Evolutionary conservation across 2,329 filamentous ascomycete species (phyloP), one percentile per base, ranked within the genome.

Genomic region (Periconia digitata): DNA sequence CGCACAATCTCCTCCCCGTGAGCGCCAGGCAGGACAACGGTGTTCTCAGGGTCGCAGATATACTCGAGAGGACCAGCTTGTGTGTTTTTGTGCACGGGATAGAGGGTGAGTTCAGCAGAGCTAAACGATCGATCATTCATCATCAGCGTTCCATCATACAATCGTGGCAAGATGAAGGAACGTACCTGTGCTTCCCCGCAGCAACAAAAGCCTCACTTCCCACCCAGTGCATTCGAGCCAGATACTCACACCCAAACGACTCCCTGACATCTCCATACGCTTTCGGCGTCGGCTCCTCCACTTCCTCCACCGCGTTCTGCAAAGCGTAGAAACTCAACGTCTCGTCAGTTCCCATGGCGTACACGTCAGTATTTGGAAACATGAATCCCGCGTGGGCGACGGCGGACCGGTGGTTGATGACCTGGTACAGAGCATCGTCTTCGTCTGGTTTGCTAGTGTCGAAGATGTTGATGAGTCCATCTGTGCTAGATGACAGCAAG

Each of bases 391-490:
- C 85, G 56, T 83, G 86, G 67, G 90, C 87, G 54, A 92, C 82
- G 0, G 87, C 89, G 27, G 85, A 83, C 32, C 82, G 80, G 64
- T 89, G 87, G 69, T 92, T 92, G 67, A 92, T 85, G 12, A 90
- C 88, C 70, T 90, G 87, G 49, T 87, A 76, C 17, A 91, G 75
- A 1, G 89, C 85, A 40, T 92, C 89, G 63, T 92, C 89, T 70
- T 92, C 89, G 49, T 89, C 79, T 7, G 55, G 55, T 40, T 70
- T 62, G 40, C 79, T 78, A 16, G 83, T 86, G 72, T 94, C 85
- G 71, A 87, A 89, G 39, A 92, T 76, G 63, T 88, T 91, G 60
- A 92, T 80, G 1, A 92, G 80, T 6, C 88, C 88, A 70, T 94
- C 89, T 13, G 88, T 92, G 32, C 87, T 90, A 37, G 87, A 87